These are phyloP conservation scores for Fraxinus nigra DNA, from an alignment of 305 asterid species.

Conservation along the genomic window DNA sequence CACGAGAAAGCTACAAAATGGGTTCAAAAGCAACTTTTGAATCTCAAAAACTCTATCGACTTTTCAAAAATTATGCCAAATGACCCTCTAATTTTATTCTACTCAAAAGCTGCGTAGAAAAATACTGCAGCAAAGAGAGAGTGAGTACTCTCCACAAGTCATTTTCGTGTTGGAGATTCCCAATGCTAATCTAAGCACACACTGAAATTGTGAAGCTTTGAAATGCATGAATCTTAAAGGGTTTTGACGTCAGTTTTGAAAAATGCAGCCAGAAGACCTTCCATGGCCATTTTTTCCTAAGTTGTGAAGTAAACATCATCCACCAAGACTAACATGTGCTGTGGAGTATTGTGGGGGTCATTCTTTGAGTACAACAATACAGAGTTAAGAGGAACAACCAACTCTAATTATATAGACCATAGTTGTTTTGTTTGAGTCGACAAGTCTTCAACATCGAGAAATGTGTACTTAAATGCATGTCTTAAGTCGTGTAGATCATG, in stretches of 20 bases:
- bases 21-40: no score
- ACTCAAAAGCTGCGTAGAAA: constrained; percentile 1
- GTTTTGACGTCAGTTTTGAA: constrained; percentile 32
- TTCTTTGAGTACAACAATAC: not conserved
- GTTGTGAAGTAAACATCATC: constrained; percentile 22
- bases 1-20: not conserved
- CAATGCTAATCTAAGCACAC: not conserved
- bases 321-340: not conserved
- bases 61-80: not conserved
- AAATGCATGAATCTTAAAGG: constrained; percentile 13
- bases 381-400: not conserved
- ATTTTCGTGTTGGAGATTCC: constrained; percentile 38
- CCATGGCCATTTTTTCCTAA: not conserved
- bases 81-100: not conserved
- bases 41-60: not conserved
- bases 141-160: constrained; percentile 24
- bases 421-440: not conserved
- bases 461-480: not conserved
- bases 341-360: not conserved
- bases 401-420: not conserved
- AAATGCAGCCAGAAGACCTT: not conserved
- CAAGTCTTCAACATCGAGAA: not conserved
- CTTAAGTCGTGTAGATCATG: not conserved
- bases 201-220: constrained; percentile 7
- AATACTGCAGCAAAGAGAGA: constrained; percentile 24